Conservation (phyloP, 208 protist genomes). For the Leishmania major region DNA sequence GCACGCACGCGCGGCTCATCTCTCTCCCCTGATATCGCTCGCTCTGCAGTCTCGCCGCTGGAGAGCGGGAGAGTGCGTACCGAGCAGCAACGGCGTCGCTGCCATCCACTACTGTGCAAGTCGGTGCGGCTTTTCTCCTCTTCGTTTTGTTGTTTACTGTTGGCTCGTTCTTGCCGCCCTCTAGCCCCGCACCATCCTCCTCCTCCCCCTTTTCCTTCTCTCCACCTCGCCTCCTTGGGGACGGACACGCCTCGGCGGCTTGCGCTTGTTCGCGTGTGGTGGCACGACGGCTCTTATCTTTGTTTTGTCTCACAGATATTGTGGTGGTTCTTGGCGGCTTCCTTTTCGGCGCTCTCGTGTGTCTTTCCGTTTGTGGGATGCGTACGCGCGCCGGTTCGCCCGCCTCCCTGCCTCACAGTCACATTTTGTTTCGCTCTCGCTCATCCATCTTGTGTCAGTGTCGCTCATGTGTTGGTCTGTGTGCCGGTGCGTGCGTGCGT, state of each 20-base stretch:
- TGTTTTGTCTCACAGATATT: background rate
- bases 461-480: conserved; percentile 23
- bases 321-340: background rate
- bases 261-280: background rate
- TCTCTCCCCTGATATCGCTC: background rate
- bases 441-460: background rate
- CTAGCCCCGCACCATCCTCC: background rate
- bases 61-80: background rate
- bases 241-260: background rate
- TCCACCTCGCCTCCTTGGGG: background rate
- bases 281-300: background rate
- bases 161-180: too few species aligned
- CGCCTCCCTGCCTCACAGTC: background rate
- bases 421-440: conserved; percentile 4
- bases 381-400: background rate
- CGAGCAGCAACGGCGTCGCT: background rate
- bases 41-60: background rate
- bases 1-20: background rate
- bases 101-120: background rate
- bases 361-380: background rate
- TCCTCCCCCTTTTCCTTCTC: background rate
- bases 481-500: conserved; percentile 2
- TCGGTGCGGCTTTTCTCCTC: background rate
- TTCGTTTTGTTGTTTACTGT: background rate
- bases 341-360: background rate